Evolutionary conservation across 768 basidiomycete species (phyloP), one percentile per base, ranked within the genome.

Genomic region (Kwoniella botswanensis): DNA sequence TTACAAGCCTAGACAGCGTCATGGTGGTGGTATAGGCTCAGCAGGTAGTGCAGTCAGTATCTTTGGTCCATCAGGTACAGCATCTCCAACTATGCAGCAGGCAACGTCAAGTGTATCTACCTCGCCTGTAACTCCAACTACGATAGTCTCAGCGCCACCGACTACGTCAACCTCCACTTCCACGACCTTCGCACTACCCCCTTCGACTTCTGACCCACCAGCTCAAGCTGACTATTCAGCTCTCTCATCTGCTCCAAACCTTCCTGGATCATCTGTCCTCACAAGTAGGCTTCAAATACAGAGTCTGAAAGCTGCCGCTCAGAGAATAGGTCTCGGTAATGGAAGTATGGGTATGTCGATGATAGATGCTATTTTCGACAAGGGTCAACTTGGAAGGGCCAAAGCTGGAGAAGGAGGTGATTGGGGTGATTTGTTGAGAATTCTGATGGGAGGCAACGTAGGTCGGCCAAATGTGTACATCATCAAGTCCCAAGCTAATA

Each of bases 281-380:
- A 84, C 84, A 0, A 77, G 69, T 29, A 61, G 82, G 60, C 64
- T 84, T 4, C 82, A 84, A 60, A 71, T 81, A 18, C 83, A 83
- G 50, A 82, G 76, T 46, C 67, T 84, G 55, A 84, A 84, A 71
- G 84, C 84, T 2, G 78, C 81, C 7, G 84, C 78, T 1, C 84
- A 84, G 67, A 67, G 75, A 18, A 76, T 82, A 11, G 83, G 84
- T 0, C 68, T 84, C 35, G 77, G 74, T 7, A 82, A 82, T 63
- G 83, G 81, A 7, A 79, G 73, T 53, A 75, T 82, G 63, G 84
- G 84, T 6, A 84, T 83, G 80, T 74, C 79, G 41, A 81, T 84
- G 77, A 75, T 84, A 44, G 84, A 84, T 65, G 74, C 78, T 10
- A 71, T 83, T 1, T 81, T 83, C 41, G 82, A 83, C 18, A 82